A percentile compares a stretch with the other conserved stretches of the same genome.
Evolutionary conservation across 2,329 filamentous ascomycete species (phyloP).

Genomic region (Colletotrichum gloeosporioides): DNA sequence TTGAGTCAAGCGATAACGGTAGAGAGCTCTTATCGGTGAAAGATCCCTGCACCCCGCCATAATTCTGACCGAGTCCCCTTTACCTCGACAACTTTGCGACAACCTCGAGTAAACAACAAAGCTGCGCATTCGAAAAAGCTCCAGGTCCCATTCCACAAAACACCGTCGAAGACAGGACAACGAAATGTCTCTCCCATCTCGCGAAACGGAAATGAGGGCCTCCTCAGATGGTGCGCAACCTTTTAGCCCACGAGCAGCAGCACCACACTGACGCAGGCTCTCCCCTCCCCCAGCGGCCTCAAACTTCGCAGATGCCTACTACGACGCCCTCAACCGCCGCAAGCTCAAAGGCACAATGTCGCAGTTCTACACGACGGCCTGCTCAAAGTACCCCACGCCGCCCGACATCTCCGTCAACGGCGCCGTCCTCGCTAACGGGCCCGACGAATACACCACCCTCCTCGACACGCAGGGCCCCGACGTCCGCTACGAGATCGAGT

Average conservation of each 20-base stretch:
- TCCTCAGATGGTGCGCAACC: constrained; percentile 50
- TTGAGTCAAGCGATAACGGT: neutral
- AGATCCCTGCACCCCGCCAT: constrained; percentile 5
- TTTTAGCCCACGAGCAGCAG: neutral
- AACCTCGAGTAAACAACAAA: neutral
- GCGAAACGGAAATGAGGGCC: constrained; percentile 48
- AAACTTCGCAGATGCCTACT: constrained; percentile 76
- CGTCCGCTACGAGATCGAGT: constrained; percentile 75
- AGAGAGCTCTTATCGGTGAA: constrained; percentile 12
- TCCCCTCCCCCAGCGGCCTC: constrained; percentile 62
- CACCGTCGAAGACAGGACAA: neutral
- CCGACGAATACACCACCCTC: constrained; percentile 69
- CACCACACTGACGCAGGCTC: neutral
- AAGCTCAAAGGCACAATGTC: constrained; percentile 66
- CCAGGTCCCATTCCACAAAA: neutral
- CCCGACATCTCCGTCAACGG: constrained; percentile 85
- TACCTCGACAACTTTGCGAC: neutral
- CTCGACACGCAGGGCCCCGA: constrained; percentile 66
- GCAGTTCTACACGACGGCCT: constrained; percentile 73
- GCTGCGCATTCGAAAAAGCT: neutral
- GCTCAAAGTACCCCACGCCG: constrained; percentile 55
- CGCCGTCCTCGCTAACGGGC: constrained; percentile 61
- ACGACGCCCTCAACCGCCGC: constrained; percentile 73
- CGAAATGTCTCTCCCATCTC: constrained; percentile 40
- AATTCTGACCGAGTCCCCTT: neutral